Evolutionary conservation across 2,329 filamentous ascomycete species (phyloP).

Genomic region (Gnomoniopsis smithogilvyi): DNA sequence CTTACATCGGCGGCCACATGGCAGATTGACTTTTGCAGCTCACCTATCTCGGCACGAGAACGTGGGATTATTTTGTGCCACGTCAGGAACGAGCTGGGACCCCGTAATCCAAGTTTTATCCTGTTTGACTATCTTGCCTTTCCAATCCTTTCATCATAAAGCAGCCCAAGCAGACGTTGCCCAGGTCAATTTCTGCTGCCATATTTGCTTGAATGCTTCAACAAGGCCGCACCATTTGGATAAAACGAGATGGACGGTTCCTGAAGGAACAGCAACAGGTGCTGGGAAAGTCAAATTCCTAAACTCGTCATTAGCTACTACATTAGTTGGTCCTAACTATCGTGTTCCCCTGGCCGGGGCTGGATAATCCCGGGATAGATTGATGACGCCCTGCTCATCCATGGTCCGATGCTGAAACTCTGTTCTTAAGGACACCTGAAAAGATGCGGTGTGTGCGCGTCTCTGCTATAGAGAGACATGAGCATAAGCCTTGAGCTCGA

Average conservation of each 20-base stretch:
- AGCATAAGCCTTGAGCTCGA: not conserved
- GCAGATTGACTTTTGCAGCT: conserved; percentile 11
- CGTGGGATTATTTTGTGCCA: conserved; percentile 8
- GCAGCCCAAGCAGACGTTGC: not conserved
- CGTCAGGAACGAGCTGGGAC: not conserved
- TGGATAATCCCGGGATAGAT: not conserved
- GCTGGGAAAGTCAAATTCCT: not conserved
- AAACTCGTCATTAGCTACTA: too few relatives aligned
- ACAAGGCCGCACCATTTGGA: too few relatives aligned
- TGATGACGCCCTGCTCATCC: not conserved
- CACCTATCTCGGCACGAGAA: conserved; percentile 4
- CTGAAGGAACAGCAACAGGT: not conserved
- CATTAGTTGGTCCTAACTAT: too few relatives aligned
- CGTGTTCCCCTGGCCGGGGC: not conserved
- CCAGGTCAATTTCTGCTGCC: not conserved
- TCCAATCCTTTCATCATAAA: not conserved
- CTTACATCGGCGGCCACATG: conserved; percentile 11
- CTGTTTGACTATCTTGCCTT: not conserved
- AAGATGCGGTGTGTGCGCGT: not conserved
- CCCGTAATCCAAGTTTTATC: not conserved
- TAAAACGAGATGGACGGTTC: not conserved
- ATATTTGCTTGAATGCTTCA: too few relatives aligned
- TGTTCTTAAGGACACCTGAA: not conserved
- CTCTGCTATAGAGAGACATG: not conserved
- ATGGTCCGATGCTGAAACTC: not conserved